These are phyloP conservation scores for Triticum dicoccoides DNA, from an alignment of 176 grass and related monocot species.

Conservation along the genomic window DNA sequence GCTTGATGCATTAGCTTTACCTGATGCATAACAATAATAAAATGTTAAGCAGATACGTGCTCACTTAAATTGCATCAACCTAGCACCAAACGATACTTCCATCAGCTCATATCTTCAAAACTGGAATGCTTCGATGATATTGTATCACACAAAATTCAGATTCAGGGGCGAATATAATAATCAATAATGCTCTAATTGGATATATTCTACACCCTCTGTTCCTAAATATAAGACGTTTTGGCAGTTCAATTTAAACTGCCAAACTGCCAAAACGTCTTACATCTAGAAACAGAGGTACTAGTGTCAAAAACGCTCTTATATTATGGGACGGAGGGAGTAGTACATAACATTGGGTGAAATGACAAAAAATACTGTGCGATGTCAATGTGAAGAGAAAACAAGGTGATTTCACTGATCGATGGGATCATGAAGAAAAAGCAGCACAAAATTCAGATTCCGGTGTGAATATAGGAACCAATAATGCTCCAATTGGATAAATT, in stretches of 20 bases:
- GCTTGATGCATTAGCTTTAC: conserved; percentile 94
- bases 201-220: not conserved
- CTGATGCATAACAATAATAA: conserved; percentile 41
- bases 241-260: too few relatives aligned
- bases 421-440: conserved; percentile 3
- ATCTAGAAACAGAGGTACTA: too few relatives aligned
- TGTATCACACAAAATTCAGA: not conserved
- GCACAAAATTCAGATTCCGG: not conserved
- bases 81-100: not conserved
- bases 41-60: not conserved
- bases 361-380: too few relatives aligned
- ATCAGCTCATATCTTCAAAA: not conserved
- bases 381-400: not conserved
- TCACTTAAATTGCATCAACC: not conserved
- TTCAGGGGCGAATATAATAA: not conserved
- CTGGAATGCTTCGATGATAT: not conserved
- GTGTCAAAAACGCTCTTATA: too few relatives aligned
- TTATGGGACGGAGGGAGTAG: too few relatives aligned
- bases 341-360: too few relatives aligned
- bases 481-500: not conserved
- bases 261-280: too few relatives aligned
- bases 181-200: not conserved
- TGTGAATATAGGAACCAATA: not conserved
- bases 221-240: too few relatives aligned
- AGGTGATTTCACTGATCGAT: not conserved